A percentile compares a stretch with the other conserved stretches of the same genome.
Conservation (phyloP, 495 filamentous ascomycete species). For the Neurospora terricola region DNA sequence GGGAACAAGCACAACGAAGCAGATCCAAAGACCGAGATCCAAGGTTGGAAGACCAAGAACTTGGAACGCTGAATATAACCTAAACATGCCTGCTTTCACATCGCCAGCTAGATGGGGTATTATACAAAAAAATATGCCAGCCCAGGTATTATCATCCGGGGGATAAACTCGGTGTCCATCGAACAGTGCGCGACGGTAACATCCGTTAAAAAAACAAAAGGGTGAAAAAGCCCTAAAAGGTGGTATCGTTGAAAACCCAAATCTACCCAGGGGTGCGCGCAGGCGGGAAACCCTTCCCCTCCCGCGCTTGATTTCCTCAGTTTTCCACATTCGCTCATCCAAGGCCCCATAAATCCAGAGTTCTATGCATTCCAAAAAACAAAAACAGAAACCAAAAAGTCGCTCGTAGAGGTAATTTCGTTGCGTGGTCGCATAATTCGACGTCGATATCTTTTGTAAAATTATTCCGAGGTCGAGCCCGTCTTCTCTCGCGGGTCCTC, state of each 20-base stretch:
- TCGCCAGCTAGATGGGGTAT: conserved; percentile 20
- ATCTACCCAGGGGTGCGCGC: not conserved
- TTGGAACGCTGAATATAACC: not conserved
- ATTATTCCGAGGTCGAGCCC: not conserved
- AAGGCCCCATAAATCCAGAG: not conserved
- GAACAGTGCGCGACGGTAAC: not conserved
- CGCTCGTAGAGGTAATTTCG: not conserved
- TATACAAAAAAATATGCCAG: conserved; percentile 21
- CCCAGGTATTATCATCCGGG: not conserved
- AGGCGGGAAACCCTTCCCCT: not conserved
- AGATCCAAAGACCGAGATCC: not conserved
- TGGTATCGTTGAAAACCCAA: not conserved
- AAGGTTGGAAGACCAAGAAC: not conserved
- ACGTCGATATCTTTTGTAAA: not conserved
- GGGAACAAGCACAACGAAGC: not conserved
- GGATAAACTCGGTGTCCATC: conserved; percentile 3
- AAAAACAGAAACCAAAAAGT: not conserved
- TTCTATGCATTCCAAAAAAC: not conserved
- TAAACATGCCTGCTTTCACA: conserved; percentile 1
- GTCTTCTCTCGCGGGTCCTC: not conserved
- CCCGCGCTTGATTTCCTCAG: not conserved
- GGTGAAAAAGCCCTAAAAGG: not conserved
- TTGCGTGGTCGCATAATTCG: not conserved
- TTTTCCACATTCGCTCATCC: not conserved
- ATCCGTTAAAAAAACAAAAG: conserved; percentile 2